Conservation (phyloP, 2,329 filamentous ascomycete species). For the Davidsoniella virescens region DNA sequence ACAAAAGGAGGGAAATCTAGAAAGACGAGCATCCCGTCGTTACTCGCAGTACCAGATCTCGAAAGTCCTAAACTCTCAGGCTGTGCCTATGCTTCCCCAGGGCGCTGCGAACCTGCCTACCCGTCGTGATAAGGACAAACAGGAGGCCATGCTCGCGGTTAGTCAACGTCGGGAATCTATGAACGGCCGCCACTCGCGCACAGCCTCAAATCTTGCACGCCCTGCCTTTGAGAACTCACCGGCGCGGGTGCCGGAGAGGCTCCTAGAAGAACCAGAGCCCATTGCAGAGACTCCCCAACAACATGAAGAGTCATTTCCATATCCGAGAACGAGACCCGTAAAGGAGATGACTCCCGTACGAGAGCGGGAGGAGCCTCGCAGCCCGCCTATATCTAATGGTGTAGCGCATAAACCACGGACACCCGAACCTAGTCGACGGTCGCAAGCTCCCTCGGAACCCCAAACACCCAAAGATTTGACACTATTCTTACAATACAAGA, state of each 20-base stretch:
- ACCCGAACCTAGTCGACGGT: constrained; percentile 17
- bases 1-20: constrained; percentile 81
- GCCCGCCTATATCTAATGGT: constrained; percentile 1
- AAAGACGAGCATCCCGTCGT: constrained; percentile 76
- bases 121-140: constrained; percentile 54
- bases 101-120: constrained; percentile 71
- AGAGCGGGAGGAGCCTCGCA: neutral
- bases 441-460: constrained; percentile 45
- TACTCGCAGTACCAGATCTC: constrained; percentile 96
- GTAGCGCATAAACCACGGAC: constrained; percentile 14
- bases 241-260: neutral
- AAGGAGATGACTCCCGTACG: constrained; percentile 4
- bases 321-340: constrained; percentile 1
- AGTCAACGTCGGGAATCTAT: constrained; percentile 33
- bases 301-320: neutral
- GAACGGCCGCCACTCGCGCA: constrained; percentile 28
- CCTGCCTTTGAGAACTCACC: constrained; percentile 12
- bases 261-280: constrained; percentile 11
- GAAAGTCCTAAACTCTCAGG: constrained; percentile 70
- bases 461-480: constrained; percentile 70
- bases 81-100: constrained; percentile 70
- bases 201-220: constrained; percentile 29
- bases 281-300: neutral
- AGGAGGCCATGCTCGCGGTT: constrained; percentile 60
- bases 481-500: constrained; percentile 89